Base-by-base conservation (phyloP, 1,284 basidiomycete species). In the Peniophora sp. region DNA sequence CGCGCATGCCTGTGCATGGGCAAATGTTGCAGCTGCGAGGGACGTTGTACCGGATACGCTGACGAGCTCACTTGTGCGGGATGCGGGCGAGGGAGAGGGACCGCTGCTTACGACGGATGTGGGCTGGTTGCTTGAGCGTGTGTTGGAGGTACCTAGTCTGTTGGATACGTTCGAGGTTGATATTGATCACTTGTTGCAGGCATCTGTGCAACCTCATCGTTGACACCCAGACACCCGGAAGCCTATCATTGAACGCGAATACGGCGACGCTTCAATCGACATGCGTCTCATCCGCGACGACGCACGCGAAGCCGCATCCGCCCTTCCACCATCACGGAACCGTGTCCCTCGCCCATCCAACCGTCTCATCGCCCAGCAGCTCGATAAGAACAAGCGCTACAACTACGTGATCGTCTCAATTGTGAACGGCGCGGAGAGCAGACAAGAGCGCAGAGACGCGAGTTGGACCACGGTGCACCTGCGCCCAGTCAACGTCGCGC, bases 301-400 rank as follows among this genome's bases (percentile, higher is more conserved):
- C 3, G 67, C 75, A 44, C 73, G 81, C 17, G 88, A 90, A 66
- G 77, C 75, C 0, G 55, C 69, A 1, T 69, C 77, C 45, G 67
- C 73, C 20, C 66, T 69, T 20, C 62, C 58, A 6, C 54, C 52
- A 24, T 61, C 63, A 50, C 67, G 71, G 2, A 81, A 75, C 61
- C 80, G 78, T 53, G 59, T 67, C 16, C 65, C 72, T n/a, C 77
- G 83, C 2, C 87, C 89, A 0, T 91, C 91, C 73, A 77, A 82
- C 50, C 70, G 69, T 23, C 68, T 84, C 2, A 73, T 89, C 19
- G 55, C 71, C 3, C 59, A 71, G 20, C 89, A 92, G 63, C 74
- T 83, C 51, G 89, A 91, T 62, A 92, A 91, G 71, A 81, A 78
- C 66, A 81, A 85, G 49, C 78, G 88, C 22, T 89, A 92, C 65